These are phyloP conservation scores for Metschnikowia continentalis DNA, from an alignment of 805 yeast genomes.

Conservation along the genomic window DNA sequence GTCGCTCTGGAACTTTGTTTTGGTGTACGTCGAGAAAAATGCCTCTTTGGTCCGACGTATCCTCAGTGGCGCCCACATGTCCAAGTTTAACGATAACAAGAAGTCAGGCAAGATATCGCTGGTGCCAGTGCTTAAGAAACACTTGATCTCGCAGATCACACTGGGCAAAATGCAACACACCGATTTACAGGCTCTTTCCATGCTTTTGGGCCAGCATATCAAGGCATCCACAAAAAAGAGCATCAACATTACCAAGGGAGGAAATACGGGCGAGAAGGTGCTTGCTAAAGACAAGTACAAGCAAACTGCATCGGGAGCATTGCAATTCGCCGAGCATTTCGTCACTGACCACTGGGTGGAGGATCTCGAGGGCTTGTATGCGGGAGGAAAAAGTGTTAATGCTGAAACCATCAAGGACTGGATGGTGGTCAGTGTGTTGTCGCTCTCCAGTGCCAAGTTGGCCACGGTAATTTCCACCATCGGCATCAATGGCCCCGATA, in stretches of 20 bases:
- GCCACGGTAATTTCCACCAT: constrained; percentile 38
- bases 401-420: constrained; percentile 44
- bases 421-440: constrained; percentile 49
- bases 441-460: constrained; percentile 43
- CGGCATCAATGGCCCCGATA: constrained; percentile 38
- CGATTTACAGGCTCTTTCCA: constrained; percentile 45
- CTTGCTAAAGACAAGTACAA: constrained; percentile 20
- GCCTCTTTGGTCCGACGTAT: constrained; percentile 45
- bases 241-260: constrained; percentile 14
- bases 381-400: constrained; percentile 52
- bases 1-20: constrained; percentile 60
- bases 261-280: constrained; percentile 18
- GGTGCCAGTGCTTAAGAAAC: constrained; percentile 47
- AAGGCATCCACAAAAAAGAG: constrained; percentile 17
- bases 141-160: constrained; percentile 44
- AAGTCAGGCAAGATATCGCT: constrained; percentile 48
- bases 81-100: constrained; percentile 44
- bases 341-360: constrained; percentile 56
- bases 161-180: constrained; percentile 40
- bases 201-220: constrained; percentile 43
- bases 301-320: constrained; percentile 16
- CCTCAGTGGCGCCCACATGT: constrained; percentile 51
- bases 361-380: constrained; percentile 52
- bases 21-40: constrained; percentile 47
- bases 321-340: constrained; percentile 50